Conservation (phyloP, 2,329 filamentous ascomycete species). For the Raffaelea albimanens region DNA sequence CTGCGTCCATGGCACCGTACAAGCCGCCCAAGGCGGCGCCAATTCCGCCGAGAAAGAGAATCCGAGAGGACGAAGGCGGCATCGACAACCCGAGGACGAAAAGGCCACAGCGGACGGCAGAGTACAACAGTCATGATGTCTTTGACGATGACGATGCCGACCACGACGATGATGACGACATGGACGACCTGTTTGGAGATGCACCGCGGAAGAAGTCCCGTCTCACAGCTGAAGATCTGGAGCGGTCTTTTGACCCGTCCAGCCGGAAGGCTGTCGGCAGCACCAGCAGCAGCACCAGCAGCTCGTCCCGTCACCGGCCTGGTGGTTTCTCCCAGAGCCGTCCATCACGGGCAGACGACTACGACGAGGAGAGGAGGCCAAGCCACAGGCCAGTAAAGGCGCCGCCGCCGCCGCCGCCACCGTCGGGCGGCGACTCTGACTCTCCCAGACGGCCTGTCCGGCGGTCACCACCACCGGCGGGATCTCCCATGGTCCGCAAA, state of each 20-base stretch:
- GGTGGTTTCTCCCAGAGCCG: no score
- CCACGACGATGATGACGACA: constrained; percentile 9
- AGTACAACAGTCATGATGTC: no score
- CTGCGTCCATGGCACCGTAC: neutral
- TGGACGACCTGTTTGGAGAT: constrained; percentile 11
- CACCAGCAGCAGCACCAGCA: neutral
- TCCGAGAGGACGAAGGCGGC: no score
- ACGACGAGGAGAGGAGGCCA: neutral
- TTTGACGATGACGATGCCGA: constrained; percentile 11
- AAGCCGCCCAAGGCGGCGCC: neutral
- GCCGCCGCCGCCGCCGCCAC: neutral
- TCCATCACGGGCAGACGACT: no score
- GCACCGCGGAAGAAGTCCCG: constrained; percentile 7
- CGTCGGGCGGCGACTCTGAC: neutral
- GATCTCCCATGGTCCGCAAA: constrained; percentile 21
- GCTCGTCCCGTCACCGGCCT: neutral
- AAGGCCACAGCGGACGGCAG: no score
- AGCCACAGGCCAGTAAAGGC: neutral
- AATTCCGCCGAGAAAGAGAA: constrained; percentile 17
- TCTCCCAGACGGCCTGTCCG: no score
- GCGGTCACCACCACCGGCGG: constrained; percentile 1
- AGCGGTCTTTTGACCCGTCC: neutral
- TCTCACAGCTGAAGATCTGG: constrained; percentile 8
- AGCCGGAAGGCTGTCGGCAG: neutral
- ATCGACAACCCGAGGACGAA: neutral